Percentiles rank a stretch among this genome's conserved stretches.
Evolutionary conservation across 2,329 filamentous ascomycete genomes (phyloP).

Genomic region (Penicillium sp.): DNA sequence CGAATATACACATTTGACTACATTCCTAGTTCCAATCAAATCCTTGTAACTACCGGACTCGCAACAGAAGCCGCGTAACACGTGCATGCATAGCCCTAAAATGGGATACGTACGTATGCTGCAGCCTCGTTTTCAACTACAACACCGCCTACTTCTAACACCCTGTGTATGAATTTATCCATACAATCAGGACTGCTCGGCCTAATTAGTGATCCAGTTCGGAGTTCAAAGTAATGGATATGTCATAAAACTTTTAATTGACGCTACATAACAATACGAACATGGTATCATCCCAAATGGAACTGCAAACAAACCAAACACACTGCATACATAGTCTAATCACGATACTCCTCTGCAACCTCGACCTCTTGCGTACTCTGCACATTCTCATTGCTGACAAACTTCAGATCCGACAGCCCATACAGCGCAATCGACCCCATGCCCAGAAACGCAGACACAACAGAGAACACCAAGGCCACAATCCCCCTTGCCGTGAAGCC

Average conservation of each 20-base stretch:
- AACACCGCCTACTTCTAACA: too few species aligned
- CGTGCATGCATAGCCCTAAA: too few species aligned
- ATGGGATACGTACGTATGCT: too few species aligned
- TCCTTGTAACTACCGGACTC: too few species aligned
- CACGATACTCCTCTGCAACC: background rate
- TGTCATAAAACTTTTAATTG: background rate
- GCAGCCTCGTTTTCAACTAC: too few species aligned
- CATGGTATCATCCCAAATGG: background rate
- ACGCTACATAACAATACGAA: background rate
- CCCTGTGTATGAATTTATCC: too few species aligned
- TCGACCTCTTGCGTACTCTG: background rate
- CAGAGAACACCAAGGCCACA: conserved; percentile 69
- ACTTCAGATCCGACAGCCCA: conserved; percentile 39
- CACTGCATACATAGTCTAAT: background rate
- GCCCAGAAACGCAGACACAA: conserved; percentile 63
- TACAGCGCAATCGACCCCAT: conserved; percentile 52
- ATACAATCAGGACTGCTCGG: too few species aligned
- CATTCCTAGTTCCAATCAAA: too few species aligned
- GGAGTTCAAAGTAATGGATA: too few species aligned
- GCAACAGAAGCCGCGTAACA: too few species aligned
- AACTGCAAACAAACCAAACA: background rate
- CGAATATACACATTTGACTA: too few species aligned
- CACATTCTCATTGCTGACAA: background rate
- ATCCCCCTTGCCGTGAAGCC: conserved; percentile 69
- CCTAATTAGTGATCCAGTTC: too few species aligned